phyloP scores from a whole-genome alignment of 306 rosid genomes.

The Prunus mira region DNA sequence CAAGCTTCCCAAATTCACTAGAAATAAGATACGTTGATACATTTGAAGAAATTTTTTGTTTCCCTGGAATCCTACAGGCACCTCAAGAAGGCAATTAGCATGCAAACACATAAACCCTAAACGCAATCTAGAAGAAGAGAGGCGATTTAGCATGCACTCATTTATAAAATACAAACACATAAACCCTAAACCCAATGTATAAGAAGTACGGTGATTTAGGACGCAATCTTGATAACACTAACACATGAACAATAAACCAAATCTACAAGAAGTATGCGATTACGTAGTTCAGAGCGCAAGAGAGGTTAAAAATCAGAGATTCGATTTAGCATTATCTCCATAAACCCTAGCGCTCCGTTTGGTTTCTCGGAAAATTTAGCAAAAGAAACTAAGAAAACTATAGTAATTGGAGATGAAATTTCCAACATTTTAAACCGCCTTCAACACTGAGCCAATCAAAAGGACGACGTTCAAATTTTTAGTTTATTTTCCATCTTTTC shows the following conservation, averaged over 20 bases:
- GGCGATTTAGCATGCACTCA: background rate
- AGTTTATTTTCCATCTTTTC: no score
- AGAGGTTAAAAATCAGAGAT: no score
- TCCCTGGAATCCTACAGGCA: background rate
- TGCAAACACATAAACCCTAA: constrained; percentile 6
- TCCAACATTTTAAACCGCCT: background rate
- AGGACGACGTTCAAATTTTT: background rate
- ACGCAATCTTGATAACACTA: background rate
- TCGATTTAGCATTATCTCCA: background rate
- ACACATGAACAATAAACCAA: background rate
- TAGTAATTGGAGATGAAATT: background rate
- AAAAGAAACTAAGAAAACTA: background rate
- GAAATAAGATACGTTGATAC: no score
- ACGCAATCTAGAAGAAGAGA: background rate
- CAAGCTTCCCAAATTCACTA: background rate
- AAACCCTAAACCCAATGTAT: constrained; percentile 9
- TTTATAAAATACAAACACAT: background rate
- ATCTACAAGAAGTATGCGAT: background rate
- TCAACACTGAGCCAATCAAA: background rate
- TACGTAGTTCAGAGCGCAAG: background rate
- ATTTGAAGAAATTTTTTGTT: background rate
- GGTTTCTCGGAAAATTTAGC: background rate
- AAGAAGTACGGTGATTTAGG: background rate
- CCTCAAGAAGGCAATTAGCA: background rate
- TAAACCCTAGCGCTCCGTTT: background rate